Percentiles rank a stretch among this genome's conserved stretches.
These are phyloP conservation scores for Malus hybrid DNA, from an alignment of 331 rosid species.

Conservation along the genomic window DNA sequence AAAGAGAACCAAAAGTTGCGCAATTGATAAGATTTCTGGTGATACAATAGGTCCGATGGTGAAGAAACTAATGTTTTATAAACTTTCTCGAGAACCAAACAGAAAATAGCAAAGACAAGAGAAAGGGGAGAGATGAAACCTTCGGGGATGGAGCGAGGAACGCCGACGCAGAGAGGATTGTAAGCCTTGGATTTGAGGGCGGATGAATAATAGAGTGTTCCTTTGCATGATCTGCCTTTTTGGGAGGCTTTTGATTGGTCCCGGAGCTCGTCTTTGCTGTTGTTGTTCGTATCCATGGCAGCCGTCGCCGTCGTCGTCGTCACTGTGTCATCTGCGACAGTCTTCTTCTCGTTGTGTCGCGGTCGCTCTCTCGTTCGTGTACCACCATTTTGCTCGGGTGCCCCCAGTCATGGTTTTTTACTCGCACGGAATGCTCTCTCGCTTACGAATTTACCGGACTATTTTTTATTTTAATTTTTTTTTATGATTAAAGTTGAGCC, in stretches of 20 bases:
- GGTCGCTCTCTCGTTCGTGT: neutral
- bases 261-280: neutral
- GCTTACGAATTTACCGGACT: neutral
- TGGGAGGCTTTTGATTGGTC: neutral
- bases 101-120: neutral
- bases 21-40: neutral
- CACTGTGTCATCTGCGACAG: neutral
- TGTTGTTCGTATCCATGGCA: neutral
- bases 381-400: neutral
- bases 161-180: conserved; percentile 5
- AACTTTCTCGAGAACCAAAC: conserved; percentile 6
- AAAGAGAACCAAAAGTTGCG: neutral
- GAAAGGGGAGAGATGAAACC: neutral
- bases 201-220: neutral
- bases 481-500: neutral
- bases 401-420: neutral
- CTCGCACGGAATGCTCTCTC: neutral
- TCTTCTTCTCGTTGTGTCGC: neutral
- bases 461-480: neutral
- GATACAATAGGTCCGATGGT: neutral
- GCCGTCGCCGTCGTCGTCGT: neutral
- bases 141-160: neutral
- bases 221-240: conserved; percentile 8
- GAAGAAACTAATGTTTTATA: neutral
- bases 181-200: neutral